Evolutionary conservation across 2,329 filamentous ascomycete species (phyloP).

Genomic region (Microdochium trichocladiopsis): DNA sequence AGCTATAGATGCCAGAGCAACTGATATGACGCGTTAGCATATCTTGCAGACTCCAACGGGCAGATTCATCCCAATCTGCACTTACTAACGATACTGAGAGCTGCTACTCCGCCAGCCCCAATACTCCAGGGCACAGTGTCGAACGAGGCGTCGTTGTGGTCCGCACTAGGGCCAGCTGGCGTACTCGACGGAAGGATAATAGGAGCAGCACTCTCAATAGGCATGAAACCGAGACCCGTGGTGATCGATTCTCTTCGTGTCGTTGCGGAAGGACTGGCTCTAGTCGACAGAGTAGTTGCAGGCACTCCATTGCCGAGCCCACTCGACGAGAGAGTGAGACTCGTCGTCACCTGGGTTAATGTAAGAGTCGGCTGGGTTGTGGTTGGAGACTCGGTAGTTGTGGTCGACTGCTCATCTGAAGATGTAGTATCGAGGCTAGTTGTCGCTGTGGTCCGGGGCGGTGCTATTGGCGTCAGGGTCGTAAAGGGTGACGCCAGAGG

Average conservation of each 20-base stretch:
- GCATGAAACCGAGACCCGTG: neutral
- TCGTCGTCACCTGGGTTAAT: neutral
- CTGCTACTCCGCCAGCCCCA: neutral
- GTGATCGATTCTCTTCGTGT: neutral
- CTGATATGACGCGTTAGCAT: neutral
- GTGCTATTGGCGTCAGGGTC: neutral
- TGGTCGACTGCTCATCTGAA: neutral
- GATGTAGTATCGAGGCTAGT: neutral
- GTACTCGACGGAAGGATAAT: neutral
- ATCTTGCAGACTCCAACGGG: neutral
- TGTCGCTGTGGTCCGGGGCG: neutral
- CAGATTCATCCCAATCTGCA: neutral
- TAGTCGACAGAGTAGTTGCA: neutral
- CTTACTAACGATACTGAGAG: neutral
- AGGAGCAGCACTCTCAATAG: neutral
- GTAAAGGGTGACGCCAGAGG: neutral
- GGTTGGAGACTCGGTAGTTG: neutral
- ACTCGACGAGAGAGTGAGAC: neutral
- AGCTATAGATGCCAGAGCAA: neutral
- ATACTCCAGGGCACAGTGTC: neutral
- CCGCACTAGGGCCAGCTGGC: neutral
- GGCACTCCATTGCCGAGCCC: neutral
- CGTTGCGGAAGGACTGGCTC: neutral
- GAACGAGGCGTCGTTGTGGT: neutral
- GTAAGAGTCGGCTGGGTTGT: too few relatives aligned